Percentiles rank a stretch among this genome's conserved stretches.
These are phyloP conservation scores for Stylosanthes scabra DNA, from an alignment of 331 rosid species.

Conservation along the genomic window DNA sequence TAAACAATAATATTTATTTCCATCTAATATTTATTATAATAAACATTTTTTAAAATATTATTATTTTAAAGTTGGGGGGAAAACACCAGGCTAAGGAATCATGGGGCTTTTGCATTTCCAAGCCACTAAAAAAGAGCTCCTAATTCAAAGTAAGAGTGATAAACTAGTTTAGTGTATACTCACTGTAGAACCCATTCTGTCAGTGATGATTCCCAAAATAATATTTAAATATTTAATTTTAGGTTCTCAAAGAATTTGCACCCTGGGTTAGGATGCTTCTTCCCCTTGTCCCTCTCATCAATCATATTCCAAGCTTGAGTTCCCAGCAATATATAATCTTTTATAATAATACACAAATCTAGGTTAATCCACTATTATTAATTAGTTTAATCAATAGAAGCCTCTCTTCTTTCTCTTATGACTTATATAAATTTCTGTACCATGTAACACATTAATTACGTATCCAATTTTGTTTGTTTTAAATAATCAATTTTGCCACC, in stretches of 20 bases:
- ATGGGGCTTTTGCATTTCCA: conserved; percentile 59
- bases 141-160: conserved; percentile 38
- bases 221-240: conserved; percentile 30
- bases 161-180: conserved; percentile 47
- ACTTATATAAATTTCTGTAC: conserved; percentile 56
- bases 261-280: conserved; percentile 56
- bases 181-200: conserved; percentile 56
- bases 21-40: too few relatives aligned
- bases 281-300: conserved; percentile 38
- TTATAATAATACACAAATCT: conserved; percentile 40
- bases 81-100: conserved; percentile 51
- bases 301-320: conserved; percentile 38
- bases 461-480: conserved; percentile 38
- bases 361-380: conserved; percentile 29
- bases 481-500: conserved; percentile 22
- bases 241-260: conserved; percentile 50
- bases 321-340: conserved; percentile 49
- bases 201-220: conserved; percentile 49
- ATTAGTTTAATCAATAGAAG: conserved; percentile 56
- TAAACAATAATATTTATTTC: too few relatives aligned
- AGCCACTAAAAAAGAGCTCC: conserved; percentile 50
- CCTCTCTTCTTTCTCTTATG: conserved; percentile 39
- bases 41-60: too few relatives aligned
- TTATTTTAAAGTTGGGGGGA: conserved; percentile 39
- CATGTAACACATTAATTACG: conserved; percentile 61